A percentile compares a stretch with the other conserved stretches of the same genome.
These are phyloP conservation scores for Aspergillus quadrilineatus DNA, from an alignment of 2,329 filamentous ascomycete genomes.

Conservation along the genomic window DNA sequence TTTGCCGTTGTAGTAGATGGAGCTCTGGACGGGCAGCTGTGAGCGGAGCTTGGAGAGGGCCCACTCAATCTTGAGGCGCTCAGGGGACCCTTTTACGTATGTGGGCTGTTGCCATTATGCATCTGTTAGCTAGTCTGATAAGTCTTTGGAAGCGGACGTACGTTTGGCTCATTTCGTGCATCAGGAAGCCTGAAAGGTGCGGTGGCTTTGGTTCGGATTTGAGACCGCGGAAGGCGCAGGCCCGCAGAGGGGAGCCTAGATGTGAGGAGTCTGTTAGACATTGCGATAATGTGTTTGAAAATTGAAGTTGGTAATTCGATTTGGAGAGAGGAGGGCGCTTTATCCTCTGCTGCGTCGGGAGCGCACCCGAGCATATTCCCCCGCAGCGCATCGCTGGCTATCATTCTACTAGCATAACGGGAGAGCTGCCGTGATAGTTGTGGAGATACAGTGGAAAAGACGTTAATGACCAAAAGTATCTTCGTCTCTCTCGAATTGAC, in stretches of 20 bases:
- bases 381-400: neutral
- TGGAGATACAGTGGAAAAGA: neutral
- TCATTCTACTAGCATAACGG: neutral
- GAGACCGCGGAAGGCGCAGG: constrained; percentile 8
- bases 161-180: constrained; percentile 38
- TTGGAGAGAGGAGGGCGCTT: neutral
- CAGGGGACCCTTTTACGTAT: constrained; percentile 31
- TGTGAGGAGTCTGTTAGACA: constrained; percentile 4
- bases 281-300: neutral
- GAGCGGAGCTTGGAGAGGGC: constrained; percentile 33
- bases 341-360: neutral
- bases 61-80: constrained; percentile 34
- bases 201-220: constrained; percentile 26
- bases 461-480: neutral
- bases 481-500: neutral
- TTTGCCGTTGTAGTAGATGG: constrained; percentile 31
- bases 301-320: neutral
- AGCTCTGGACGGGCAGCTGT: constrained; percentile 35
- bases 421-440: neutral
- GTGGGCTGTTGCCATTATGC: constrained; percentile 18
- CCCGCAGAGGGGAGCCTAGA: constrained; percentile 11
- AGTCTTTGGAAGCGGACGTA: neutral
- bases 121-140: neutral
- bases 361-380: neutral
- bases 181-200: constrained; percentile 33